These are phyloP conservation scores for Stephania cephalantha DNA, from an alignment of 164 flowering plant genomes.

Conservation along the genomic window DNA sequence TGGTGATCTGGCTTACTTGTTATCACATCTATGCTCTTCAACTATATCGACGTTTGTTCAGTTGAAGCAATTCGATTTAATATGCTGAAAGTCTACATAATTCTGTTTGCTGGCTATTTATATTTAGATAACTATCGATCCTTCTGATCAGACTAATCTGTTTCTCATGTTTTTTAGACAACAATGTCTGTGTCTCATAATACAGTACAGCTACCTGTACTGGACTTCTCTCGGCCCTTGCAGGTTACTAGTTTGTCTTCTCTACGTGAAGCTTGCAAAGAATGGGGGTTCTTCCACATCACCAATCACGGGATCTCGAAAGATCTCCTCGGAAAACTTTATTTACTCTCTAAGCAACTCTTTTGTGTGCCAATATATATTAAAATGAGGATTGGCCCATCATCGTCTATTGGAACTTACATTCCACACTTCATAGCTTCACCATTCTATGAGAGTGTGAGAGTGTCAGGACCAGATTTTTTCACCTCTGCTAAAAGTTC, in stretches of 20 bases:
- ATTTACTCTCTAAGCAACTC: constrained; percentile 36
- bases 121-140: constrained; percentile 8
- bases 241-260: constrained; percentile 41
- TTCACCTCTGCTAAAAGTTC: constrained; percentile 64
- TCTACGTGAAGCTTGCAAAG: constrained; percentile 54
- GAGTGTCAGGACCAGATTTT: constrained; percentile 82
- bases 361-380: constrained; percentile 52
- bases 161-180: constrained; percentile 10
- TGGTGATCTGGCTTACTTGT: constrained; percentile 19
- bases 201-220: constrained; percentile 49
- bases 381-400: constrained; percentile 70
- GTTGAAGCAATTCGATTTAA: constrained; percentile 7
- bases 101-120: constrained; percentile 6
- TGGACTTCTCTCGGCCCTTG: constrained; percentile 63
- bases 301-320: constrained; percentile 70
- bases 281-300: constrained; percentile 87
- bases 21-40: constrained; percentile 17
- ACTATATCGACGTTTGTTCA: constrained; percentile 7
- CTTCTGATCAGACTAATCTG: constrained; percentile 23
- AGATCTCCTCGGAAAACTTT: constrained; percentile 35
- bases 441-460: constrained; percentile 73
- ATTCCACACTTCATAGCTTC: constrained; percentile 93
- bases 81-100: constrained; percentile 8
- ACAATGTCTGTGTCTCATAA: constrained; percentile 38
- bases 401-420: constrained; percentile 49